A percentile compares a stretch with the other conserved stretches of the same genome.
These are phyloP conservation scores for Solanum lycopersicoides DNA, from an alignment of 257 asterid species.

Conservation along the genomic window DNA sequence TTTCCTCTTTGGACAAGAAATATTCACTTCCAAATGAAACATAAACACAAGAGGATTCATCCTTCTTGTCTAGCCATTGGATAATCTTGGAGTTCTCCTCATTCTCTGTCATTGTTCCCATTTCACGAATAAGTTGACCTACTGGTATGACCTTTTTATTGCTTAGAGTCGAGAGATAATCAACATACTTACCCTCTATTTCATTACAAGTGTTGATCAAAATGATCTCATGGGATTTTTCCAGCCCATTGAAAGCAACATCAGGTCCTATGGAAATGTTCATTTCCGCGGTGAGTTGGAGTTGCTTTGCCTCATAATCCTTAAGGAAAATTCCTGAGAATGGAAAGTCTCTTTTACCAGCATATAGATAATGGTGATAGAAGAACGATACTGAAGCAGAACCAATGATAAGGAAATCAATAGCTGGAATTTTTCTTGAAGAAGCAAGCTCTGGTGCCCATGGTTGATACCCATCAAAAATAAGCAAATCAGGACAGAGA, in stretches of 20 bases:
- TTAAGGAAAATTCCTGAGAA: slow-evolving; percentile 24
- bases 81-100: slow-evolving; percentile 4
- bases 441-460: slow-evolving; percentile 40
- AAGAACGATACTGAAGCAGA: slow-evolving; percentile 14
- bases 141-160: slow-evolving; percentile 5
- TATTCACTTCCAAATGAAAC: slow-evolving; percentile 41
- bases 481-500: slow-evolving; percentile 22
- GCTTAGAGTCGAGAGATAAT: slow-evolving; percentile 19
- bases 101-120: background rate
- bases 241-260: background rate
- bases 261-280: background rate
- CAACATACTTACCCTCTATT: slow-evolving; percentile 25
- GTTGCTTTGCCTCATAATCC: slow-evolving; percentile 8
- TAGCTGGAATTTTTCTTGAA: slow-evolving; percentile 15
- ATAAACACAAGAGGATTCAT: slow-evolving; percentile 14
- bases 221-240: slow-evolving; percentile 14
- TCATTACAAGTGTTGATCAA: slow-evolving; percentile 20
- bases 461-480: slow-evolving; percentile 37
- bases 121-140: slow-evolving; percentile 22
- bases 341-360: slow-evolving; percentile 1
- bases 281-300: background rate
- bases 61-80: slow-evolving; percentile 18
- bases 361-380: slow-evolving; percentile 8
- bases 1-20: slow-evolving; percentile 23
- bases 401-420: slow-evolving; percentile 17